These are phyloP conservation scores for Antrodiella citrinella DNA, from an alignment of 768 basidiomycete species.

Conservation along the genomic window DNA sequence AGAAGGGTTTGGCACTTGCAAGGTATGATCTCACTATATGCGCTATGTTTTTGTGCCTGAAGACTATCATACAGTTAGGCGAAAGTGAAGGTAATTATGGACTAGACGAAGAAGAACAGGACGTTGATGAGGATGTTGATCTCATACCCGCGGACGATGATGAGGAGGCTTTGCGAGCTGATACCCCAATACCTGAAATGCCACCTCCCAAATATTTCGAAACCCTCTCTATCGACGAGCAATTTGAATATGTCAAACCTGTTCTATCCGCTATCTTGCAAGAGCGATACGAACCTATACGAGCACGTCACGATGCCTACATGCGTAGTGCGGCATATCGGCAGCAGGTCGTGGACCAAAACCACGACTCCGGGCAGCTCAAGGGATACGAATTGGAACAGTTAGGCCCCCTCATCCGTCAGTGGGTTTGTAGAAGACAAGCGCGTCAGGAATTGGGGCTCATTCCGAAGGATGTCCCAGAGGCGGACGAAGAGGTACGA, in stretches of 20 bases:
- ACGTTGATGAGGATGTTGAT: slow-evolving; percentile 17
- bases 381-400: slow-evolving; percentile 30
- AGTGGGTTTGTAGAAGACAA: slow-evolving; percentile 23
- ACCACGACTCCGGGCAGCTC: slow-evolving; percentile 30
- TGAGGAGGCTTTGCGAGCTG: slow-evolving; percentile 27
- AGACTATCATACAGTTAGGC: slow-evolving; percentile 41
- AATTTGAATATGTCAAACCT: slow-evolving; percentile 61
- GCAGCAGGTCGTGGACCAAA: slow-evolving; percentile 25
- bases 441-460: slow-evolving; percentile 14
- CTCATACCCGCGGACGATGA: slow-evolving; percentile 14
- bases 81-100: slow-evolving; percentile 43
- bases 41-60: slow-evolving; percentile 1
- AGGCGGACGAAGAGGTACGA: background rate
- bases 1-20: slow-evolving; percentile 54
- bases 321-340: slow-evolving; percentile 50
- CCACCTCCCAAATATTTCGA: slow-evolving; percentile 36
- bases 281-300: slow-evolving; percentile 46
- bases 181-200: slow-evolving; percentile 33
- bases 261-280: slow-evolving; percentile 53
- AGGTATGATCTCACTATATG: no score
- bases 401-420: slow-evolving; percentile 24
- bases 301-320: slow-evolving; percentile 40
- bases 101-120: slow-evolving; percentile 17
- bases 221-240: slow-evolving; percentile 41
- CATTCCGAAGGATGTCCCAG: slow-evolving; percentile 2